These are phyloP conservation scores for Coemansia sp. DNA, from an alignment of 192 early-diverging fungal species.

Conservation along the genomic window DNA sequence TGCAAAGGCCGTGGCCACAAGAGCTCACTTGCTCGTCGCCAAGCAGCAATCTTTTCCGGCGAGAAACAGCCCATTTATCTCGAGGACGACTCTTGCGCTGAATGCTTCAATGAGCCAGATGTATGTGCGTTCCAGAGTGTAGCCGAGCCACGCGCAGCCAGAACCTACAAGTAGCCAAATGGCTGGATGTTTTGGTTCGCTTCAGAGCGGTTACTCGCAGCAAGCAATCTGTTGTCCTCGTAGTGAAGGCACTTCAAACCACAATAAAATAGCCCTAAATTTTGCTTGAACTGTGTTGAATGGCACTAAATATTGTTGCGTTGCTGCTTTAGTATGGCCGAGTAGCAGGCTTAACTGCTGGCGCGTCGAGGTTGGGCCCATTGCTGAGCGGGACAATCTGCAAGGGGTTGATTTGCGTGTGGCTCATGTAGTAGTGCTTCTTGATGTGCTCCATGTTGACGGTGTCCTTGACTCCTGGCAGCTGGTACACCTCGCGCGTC, in stretches of 20 bases:
- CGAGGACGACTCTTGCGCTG: neutral
- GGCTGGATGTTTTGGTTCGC: too few relatives aligned
- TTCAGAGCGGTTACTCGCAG: too few relatives aligned
- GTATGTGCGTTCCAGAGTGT: neutral
- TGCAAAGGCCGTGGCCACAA: slow-evolving; percentile 11
- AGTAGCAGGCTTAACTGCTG: slow-evolving; percentile 22
- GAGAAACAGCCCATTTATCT: slow-evolving; percentile 13
- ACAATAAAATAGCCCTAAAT: too few relatives aligned
- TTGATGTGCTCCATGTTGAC: slow-evolving; percentile 97
- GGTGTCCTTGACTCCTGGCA: slow-evolving; percentile 71
- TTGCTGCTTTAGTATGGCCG: slow-evolving; percentile 23
- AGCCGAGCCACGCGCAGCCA: neutral
- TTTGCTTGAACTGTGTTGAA: too few relatives aligned
- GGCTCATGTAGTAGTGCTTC: slow-evolving; percentile 85
- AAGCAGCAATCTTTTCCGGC: neutral
- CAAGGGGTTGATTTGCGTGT: slow-evolving; percentile 89
- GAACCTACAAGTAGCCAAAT: neutral
- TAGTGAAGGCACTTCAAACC: too few relatives aligned
- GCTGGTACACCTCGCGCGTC: slow-evolving; percentile 78
- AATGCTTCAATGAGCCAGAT: neutral
- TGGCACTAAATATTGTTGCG: too few relatives aligned
- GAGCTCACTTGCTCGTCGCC: neutral
- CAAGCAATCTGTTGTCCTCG: too few relatives aligned
- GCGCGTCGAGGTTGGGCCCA: slow-evolving; percentile 55
- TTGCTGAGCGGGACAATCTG: slow-evolving; percentile 72